Evolutionary conservation across 2,329 filamentous ascomycete species (phyloP), one percentile per base, ranked within the genome.

Genomic region (Paraconiothyrium brasiliense): DNA sequence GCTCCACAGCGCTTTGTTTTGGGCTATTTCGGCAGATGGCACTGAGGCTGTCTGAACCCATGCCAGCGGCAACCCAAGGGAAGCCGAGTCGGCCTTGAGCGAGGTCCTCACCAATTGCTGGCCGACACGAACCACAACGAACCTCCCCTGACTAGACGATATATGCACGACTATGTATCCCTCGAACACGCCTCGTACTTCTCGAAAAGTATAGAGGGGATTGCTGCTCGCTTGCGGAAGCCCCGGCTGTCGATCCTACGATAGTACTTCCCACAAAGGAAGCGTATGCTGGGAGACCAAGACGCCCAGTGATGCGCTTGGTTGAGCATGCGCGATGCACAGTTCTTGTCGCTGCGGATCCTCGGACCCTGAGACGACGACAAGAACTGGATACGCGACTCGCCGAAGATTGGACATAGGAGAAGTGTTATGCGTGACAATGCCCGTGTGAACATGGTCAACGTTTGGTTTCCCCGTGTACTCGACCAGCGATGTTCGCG

Each of bases 171-270:
- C 34, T 9, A 24, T 37, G 22, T n/a, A 30, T 39, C 27, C 44
- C 46, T 59, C 32, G 22, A 55, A 41, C 39, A 48, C 47, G 32
- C 22, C 22, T 32, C 27, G 32, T 9, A 50, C 39, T 64, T 44
- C 43, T 54, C 48, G 34, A 59, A 16, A 61, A 54, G 58, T 52
- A 34, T 50, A 51, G 32, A 27, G 6, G 20, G 39, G 57, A 64
- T 61, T 57, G 22, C 49, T 56, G 37, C n/a, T 64, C 63, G 65
- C 61, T 63, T 68, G 52, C 16, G 50, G 64, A 54, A 61, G 58
- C 46, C 60, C 60, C 46, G 43, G 48, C 27, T 51, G 66, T 51
- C 57, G 64, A 68, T 66, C 64, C 24, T 9, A 30, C 47, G 30
- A 57, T 35, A 46, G 50, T 10, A n/a, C 10, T 27, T 35, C 59